Evolutionary conservation across 768 basidiomycete genomes (phyloP).

Genomic region (Imleria badia): DNA sequence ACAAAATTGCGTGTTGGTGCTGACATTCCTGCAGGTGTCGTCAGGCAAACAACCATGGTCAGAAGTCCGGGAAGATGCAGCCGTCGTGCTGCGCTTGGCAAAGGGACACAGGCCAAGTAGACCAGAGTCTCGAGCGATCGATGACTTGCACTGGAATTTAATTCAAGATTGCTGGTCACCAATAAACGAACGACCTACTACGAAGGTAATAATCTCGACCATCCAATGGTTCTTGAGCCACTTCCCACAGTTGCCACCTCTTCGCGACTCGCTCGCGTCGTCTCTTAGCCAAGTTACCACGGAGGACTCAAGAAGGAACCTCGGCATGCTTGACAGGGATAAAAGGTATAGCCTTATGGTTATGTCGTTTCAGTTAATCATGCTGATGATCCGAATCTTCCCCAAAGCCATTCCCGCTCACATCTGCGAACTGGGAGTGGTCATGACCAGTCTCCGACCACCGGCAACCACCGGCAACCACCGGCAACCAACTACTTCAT

Average conservation of each 20-base stretch:
- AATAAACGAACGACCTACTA: neutral
- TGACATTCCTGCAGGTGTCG: neutral
- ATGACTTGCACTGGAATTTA: slow-evolving; percentile 5
- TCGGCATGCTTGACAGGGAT: too few relatives aligned
- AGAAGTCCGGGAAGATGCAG: neutral
- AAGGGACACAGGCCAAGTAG: slow-evolving; percentile 1
- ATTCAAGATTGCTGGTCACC: slow-evolving; percentile 6
- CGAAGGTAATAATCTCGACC: neutral
- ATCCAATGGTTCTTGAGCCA: neutral
- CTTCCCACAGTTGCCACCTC: neutral
- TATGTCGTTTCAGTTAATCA: too few relatives aligned
- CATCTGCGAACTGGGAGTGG: too few relatives aligned
- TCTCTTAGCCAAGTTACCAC: too few relatives aligned
- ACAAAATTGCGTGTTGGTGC: slow-evolving; percentile 6
- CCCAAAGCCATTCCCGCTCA: too few relatives aligned
- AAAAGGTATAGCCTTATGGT: too few relatives aligned
- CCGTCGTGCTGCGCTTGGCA: slow-evolving; percentile 6
- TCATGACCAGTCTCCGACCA: too few relatives aligned
- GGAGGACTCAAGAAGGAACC: too few relatives aligned
- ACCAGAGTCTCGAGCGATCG: neutral
- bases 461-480: too few relatives aligned
- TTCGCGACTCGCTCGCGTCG: neutral
- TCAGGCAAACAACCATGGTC: slow-evolving; percentile 15
- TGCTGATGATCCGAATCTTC: too few relatives aligned
- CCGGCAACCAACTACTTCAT: too few relatives aligned